A percentile compares a stretch with the other conserved stretches of the same genome.
phyloP scores from a whole-genome alignment of 169 alveolate genomes.

The Eimeria falciformis region DNA sequence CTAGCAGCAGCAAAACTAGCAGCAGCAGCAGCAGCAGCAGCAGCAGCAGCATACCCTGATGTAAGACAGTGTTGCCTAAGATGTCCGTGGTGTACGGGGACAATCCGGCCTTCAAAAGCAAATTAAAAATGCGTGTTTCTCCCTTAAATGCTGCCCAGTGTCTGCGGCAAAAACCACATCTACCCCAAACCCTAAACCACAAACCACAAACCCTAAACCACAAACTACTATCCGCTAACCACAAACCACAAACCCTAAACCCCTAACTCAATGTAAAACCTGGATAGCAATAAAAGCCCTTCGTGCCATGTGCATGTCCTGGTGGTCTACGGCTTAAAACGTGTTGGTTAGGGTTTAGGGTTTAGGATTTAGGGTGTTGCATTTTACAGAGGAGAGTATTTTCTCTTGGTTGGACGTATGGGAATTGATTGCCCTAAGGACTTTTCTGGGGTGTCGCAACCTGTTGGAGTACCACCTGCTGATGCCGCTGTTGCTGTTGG shows the following conservation, averaged over 20 bases:
- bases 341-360: constrained; percentile 32
- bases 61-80: constrained; percentile 75
- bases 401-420: background rate
- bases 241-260: too few species aligned
- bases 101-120: constrained; percentile 67
- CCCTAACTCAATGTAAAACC: too few species aligned
- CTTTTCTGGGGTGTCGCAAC: background rate
- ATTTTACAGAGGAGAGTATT: constrained; percentile 17
- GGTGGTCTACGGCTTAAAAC: background rate
- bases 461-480: background rate
- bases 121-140: constrained; percentile 43
- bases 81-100: constrained; percentile 34
- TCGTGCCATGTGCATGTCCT: too few species aligned
- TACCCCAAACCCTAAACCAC: background rate
- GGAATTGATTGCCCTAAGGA: background rate
- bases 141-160: constrained; percentile 79
- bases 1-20: constrained; percentile 17
- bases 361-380: background rate
- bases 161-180: constrained; percentile 55
- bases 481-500: constrained; percentile 3
- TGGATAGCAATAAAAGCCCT: too few species aligned
- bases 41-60: constrained; percentile 49
- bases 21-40: constrained; percentile 9
- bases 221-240: too few species aligned
- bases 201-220: background rate